These are phyloP conservation scores for Didymella keratinophila DNA, from an alignment of 2,329 filamentous ascomycete genomes.

Conservation along the genomic window DNA sequence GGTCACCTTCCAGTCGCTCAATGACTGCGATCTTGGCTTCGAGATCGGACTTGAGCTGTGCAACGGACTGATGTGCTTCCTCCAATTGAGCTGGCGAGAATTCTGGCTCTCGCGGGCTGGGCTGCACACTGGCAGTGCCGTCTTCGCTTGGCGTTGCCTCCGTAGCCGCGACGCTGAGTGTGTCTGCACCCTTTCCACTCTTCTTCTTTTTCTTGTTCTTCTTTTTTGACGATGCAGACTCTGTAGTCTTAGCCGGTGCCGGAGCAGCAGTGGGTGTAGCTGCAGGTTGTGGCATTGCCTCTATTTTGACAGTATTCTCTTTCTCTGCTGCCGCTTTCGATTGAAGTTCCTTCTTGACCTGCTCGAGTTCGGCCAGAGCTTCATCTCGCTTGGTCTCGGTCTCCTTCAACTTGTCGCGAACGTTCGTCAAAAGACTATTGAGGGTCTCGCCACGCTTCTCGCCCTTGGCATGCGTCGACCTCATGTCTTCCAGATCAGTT, in stretches of 20 bases:
- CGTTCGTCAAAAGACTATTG: constrained; percentile 62
- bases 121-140: constrained; percentile 45
- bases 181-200: constrained; percentile 59
- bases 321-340: constrained; percentile 23
- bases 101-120: constrained; percentile 47
- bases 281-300: constrained; percentile 28
- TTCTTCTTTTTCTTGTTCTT: constrained; percentile 86
- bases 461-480: constrained; percentile 46
- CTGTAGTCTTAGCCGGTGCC: constrained; percentile 30
- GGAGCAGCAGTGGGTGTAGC: constrained; percentile 20
- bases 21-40: constrained; percentile 47
- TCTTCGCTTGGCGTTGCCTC: constrained; percentile 51
- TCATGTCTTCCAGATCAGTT: constrained; percentile 40
- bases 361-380: constrained; percentile 54
- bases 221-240: constrained; percentile 67
- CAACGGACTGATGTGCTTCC: constrained; percentile 40
- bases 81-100: constrained; percentile 53
- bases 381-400: constrained; percentile 59
- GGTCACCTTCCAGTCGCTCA: constrained; percentile 42
- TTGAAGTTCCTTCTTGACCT: constrained; percentile 41
- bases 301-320: constrained; percentile 19
- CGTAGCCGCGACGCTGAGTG: constrained; percentile 29
- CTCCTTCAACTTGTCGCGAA: constrained; percentile 63
- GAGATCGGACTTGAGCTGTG: constrained; percentile 45
- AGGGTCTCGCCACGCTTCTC: constrained; percentile 64